Evolutionary conservation across 2,329 filamentous ascomycete genomes (phyloP), one percentile per base, ranked within the genome.

Genomic region (Alternaria gaisen): DNA sequence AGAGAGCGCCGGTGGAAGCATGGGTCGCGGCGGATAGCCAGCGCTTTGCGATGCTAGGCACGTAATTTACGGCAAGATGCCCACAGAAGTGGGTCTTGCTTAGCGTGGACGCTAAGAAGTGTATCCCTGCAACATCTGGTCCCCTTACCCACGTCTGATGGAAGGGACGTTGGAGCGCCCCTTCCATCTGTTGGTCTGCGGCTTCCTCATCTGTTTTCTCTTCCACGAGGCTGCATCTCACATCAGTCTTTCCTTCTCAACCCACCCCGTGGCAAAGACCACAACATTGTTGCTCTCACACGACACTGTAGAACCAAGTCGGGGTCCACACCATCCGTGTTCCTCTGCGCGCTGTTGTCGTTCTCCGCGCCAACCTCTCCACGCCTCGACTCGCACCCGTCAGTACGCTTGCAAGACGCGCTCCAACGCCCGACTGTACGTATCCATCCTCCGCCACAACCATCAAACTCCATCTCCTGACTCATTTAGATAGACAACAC

Each of bases 161-260:
- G 64, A 65, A 69, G 61, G 67, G 71, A 63, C 67, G 67, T 71
- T 71, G 64, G 62, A 66, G 61, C 61, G 61, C 63, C 63, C 68
- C 64, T 71, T 67, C 64, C 61, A 60, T 64, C 69, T 66, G 62
- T 66, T 67, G 62, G 66, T 65, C 66, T 67, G 58, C 51, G 50
- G 47, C 61, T 64, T 65, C 66, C 61, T 69, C 69, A 63, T 70
- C 63, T 70, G 58, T 42, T 56, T 60, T 64, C 62, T 63, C 59
- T 68, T 56, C 54, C 65, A 65, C 63, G 64, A 68, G 65, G 56
- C 63, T 62, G 57, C 60, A 48, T 48, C 51, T 53, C 53, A 52
- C 60, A 56, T 55, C 44, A 58, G 63, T 58, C 66, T 53, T 52
- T 59, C 54, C 51, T 50, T 55, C 64, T 20, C 64, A 58, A 48